Base-by-base conservation (phyloP, 2,329 filamentous ascomycete species). In the Rhytidhysteron rufulum region DNA sequence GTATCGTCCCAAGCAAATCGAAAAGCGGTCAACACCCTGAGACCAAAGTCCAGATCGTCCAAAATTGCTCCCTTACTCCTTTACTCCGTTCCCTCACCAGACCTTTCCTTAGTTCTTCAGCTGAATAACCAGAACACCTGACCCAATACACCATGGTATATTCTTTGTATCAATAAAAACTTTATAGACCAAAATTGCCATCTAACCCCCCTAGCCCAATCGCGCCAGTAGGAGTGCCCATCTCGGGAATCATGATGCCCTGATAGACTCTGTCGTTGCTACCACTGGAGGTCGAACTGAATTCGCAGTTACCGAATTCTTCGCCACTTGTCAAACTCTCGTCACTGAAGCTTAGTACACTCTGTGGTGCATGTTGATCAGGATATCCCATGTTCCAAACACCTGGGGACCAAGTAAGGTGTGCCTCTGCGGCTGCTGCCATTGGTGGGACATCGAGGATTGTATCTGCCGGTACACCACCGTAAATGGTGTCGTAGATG, bases 401-500 rank as follows among this genome's bases (percentile, higher is more conserved):
- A 17, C 55, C 55, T 1, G 64, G 61, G 13, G 60, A 60, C 65
- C 63, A 68, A 29, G 56, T 54, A 13, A 56, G 54, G 31, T 55
- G 53, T 5, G 52, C 48, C 6, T 65, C 61, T 1, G 56, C 49
- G 4, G 48, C 50, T 6, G 59, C 55, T 6, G 62, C 54, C 3
- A 59, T 42, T 1, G 57, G 57, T 5, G 55, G 43, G 19, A 57
- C 54, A 31, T 65, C 63, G 22, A 63, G 44, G 9, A 66, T 59
- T 4, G 62, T 62, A 30, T 66, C 64, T 0, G 61, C 64, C 6
- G 72, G 73, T 8, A 77, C 74, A 0, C 85, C 85, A 27, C 85
- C 86, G 51, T 89, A 89, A 40, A 88, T 88, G 30, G 83, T 83
- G 57, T 88, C 84, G 63, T 88, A 93, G n/a, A 94, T 84, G 57